Evolutionary conservation across 202 grass and related monocot species (phyloP).

Genomic region (Carex arenaria): DNA sequence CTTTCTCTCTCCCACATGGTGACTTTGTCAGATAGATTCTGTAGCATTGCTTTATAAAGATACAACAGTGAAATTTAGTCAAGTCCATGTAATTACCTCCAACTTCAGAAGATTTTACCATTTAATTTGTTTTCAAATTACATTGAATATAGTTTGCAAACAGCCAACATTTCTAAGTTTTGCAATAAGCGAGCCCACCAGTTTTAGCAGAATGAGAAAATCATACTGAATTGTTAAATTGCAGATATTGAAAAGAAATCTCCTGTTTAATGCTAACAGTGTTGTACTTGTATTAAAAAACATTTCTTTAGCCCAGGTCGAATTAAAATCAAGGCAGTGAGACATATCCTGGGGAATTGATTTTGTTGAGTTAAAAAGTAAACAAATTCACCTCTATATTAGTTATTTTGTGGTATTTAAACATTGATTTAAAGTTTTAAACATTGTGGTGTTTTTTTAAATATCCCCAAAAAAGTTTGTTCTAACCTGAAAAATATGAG

Average conservation of each 20-base stretch:
- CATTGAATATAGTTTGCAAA: neutral
- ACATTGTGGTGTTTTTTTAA: neutral
- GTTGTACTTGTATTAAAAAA: neutral
- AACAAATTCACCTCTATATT: neutral
- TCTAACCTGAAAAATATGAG: neutral
- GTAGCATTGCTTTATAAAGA: conserved; percentile 48
- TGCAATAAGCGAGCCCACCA: neutral
- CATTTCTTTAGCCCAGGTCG: neutral
- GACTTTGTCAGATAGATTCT: conserved; percentile 43
- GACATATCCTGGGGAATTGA: neutral
- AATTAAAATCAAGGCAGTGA: neutral
- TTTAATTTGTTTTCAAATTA: neutral
- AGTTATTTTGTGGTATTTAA: neutral
- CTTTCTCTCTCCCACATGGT: conserved; percentile 53
- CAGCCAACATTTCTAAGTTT: neutral
- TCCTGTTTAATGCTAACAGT: neutral
- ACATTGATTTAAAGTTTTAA: neutral
- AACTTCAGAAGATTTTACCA: too few species aligned
- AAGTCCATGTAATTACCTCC: neutral
- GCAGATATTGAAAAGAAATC: neutral
- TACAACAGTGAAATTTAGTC: conserved; percentile 5
- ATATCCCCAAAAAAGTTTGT: neutral
- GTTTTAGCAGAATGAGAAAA: neutral
- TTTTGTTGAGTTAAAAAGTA: neutral
- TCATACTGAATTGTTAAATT: neutral